Percentiles rank a stretch among this genome's conserved stretches.
Evolutionary conservation across 2,329 filamentous ascomycete species (phyloP).

Genomic region (Exophiala lecanii-corni): DNA sequence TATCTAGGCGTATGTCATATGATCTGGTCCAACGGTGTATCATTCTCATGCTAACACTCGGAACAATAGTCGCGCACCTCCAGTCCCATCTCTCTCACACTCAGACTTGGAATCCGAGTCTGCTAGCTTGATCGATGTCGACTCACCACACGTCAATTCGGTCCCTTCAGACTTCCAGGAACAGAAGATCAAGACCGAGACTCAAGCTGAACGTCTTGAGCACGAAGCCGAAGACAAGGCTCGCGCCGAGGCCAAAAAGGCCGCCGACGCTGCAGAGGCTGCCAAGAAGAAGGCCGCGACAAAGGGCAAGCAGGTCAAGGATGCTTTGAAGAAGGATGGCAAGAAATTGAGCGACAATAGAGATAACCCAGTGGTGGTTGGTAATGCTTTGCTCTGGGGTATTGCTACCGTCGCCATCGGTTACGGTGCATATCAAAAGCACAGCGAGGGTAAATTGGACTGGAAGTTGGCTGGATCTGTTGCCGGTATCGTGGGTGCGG

Average conservation of each 20-base stretch:
- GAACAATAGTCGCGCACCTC: constrained; percentile 42
- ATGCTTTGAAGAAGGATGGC: constrained; percentile 26
- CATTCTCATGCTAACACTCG: too few species aligned
- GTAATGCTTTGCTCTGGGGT: constrained; percentile 42
- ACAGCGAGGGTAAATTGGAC: constrained; percentile 41
- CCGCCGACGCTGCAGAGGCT: constrained; percentile 30
- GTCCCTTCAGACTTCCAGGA: constrained; percentile 40
- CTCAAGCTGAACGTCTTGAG: constrained; percentile 43
- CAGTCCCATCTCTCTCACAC: constrained; percentile 36
- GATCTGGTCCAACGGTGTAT: too few species aligned
- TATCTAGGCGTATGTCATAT: constrained; percentile 19
- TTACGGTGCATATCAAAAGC: constrained; percentile 46
- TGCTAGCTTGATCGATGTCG: constrained; percentile 44
- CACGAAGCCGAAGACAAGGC: constrained; percentile 35
- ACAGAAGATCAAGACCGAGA: constrained; percentile 42
- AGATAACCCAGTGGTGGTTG: constrained; percentile 44
- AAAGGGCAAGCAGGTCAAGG: constrained; percentile 27
- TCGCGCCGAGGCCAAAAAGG: constrained; percentile 19
- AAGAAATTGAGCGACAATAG: constrained; percentile 36
- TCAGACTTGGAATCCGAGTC: constrained; percentile 33
- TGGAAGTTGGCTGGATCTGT: constrained; percentile 42
- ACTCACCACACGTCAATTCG: constrained; percentile 41
- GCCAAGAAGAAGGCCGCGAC: constrained; percentile 31
- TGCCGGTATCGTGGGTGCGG: constrained; percentile 41
- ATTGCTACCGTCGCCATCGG: constrained; percentile 40